Evolutionary conservation across 495 filamentous ascomycete species (phyloP), one percentile per base, ranked within the genome.

Genomic region (Pseudoneurospora amorphoporcata): DNA sequence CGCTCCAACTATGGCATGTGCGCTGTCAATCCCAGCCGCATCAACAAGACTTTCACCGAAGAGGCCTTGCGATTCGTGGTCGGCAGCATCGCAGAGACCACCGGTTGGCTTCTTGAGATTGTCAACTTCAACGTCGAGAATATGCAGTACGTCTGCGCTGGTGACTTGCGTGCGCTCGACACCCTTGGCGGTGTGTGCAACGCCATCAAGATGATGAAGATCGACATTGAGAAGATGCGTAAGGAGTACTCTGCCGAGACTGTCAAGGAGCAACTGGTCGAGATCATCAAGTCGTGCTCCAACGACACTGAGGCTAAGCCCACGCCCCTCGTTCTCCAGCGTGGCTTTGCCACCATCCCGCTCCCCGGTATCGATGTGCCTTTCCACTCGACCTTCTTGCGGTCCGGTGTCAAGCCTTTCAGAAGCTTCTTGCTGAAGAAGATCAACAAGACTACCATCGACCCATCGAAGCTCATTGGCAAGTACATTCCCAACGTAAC

Each of bases 401-500:
- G 95, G 23, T 97, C 93, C 29, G 95, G 95, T 76, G 95, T 99
- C 81, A 99, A 99, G 85, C 95, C 95, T 53, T 99, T 99, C 92
- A 88, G 95, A 70, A 92, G 88, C 69, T 98, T 99, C 86, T 83
- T 99, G 77, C 90, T 98, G 73, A 98, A 98, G 92, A 99, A 99
- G 87, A 98, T 99, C 86, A 92, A 98, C 86, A 95, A 96, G 87
- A 97, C 92, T 23, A 95, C 91, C 58, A 98, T 99, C 79, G 95
- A 99, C 78, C 95, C 95, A 17, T 90, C 91, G 84, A 99, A 98
- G 85, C 83, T 99, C 76, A 84, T 99, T 75, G 96, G 95, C 71
- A 99, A 99, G 85, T 99, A 99, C 85, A 98, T 99, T 73, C 95
- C 95, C 75, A 99, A 99, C 81, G 95, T 99, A 69, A 99, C 95